phyloP scores from a whole-genome alignment of 140 eudicot genomes.

The Flaveria floridana region DNA sequence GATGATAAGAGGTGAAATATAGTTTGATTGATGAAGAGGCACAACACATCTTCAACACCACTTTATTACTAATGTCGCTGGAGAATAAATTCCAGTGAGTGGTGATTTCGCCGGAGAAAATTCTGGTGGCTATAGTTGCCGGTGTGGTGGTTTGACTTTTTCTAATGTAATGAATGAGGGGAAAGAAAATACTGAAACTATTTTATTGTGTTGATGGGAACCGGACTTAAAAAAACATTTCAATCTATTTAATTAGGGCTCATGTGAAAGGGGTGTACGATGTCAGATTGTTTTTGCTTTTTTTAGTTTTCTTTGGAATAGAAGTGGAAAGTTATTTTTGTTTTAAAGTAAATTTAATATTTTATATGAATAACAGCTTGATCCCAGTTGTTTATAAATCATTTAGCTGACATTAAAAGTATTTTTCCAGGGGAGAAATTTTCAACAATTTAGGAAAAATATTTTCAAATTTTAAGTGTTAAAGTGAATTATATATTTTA shows the following conservation, averaged over 20 bases:
- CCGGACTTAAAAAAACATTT: slow-evolving; percentile 8
- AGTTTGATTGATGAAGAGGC: neutral
- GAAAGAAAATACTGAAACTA: neutral
- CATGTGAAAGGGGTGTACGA: neutral
- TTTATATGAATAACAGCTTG: too few relatives aligned
- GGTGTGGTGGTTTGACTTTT: slow-evolving; percentile 9
- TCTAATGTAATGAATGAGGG: neutral
- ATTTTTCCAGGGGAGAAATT: too few relatives aligned
- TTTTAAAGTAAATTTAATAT: too few relatives aligned
- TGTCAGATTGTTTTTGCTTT: neutral
- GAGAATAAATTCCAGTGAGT: neutral
- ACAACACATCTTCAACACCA: neutral
- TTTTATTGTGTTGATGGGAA: neutral
- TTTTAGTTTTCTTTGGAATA: neutral
- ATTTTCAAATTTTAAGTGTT: too few relatives aligned
- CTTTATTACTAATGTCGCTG: neutral
- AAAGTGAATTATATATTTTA: too few relatives aligned
- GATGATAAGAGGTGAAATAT: neutral
- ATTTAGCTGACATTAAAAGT: too few relatives aligned
- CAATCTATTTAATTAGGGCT: neutral
- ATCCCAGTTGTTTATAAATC: too few relatives aligned
- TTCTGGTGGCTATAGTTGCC: neutral
- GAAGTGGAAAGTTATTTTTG: neutral
- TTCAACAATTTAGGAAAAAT: too few relatives aligned
- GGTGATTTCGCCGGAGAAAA: neutral